These are phyloP conservation scores for Tetrapyrgos nigripes DNA, from an alignment of 1,284 basidiomycete genomes.

Conservation along the genomic window DNA sequence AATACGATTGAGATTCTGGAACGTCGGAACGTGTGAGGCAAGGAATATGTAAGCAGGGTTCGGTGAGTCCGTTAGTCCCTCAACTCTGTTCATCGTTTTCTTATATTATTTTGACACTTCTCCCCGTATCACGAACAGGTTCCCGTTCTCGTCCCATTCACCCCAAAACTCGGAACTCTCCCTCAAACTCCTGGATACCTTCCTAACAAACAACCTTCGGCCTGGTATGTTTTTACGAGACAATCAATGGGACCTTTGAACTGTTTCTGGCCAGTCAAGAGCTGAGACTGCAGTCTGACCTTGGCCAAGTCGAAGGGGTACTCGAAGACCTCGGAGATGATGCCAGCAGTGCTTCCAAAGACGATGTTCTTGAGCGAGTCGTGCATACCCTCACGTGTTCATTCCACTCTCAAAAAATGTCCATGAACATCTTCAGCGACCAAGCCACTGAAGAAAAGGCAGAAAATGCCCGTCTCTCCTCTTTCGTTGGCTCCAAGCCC, in stretches of 20 bases:
- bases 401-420: conserved; percentile 34
- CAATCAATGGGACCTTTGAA: conserved; percentile 80
- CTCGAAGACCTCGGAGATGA: conserved; percentile 70
- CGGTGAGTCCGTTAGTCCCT: conserved; percentile 58
- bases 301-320: conserved; percentile 80
- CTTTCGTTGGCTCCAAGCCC: conserved; percentile 97
- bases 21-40: conserved; percentile 63
- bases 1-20: conserved; percentile 65
- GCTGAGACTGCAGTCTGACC: conserved; percentile 14
- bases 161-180: conserved; percentile 48
- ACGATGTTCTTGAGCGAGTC: conserved; percentile 13
- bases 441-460: conserved; percentile 97
- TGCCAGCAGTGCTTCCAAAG: conserved; percentile 54
- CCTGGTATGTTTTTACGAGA: conserved; percentile 80
- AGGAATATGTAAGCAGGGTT: conserved; percentile 73
- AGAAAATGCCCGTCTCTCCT: conserved; percentile 98
- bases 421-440: conserved; percentile 52
- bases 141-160: conserved; percentile 54
- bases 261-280: conserved; percentile 5
- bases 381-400: not conserved
- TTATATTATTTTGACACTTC: not conserved
- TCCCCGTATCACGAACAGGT: conserved; percentile 44
- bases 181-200: conserved; percentile 74
- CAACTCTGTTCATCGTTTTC: too few relatives aligned
- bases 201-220: conserved; percentile 77